Conservation (phyloP, 2,329 filamentous ascomycete species). For the Neofusicoccum parvum region DNA sequence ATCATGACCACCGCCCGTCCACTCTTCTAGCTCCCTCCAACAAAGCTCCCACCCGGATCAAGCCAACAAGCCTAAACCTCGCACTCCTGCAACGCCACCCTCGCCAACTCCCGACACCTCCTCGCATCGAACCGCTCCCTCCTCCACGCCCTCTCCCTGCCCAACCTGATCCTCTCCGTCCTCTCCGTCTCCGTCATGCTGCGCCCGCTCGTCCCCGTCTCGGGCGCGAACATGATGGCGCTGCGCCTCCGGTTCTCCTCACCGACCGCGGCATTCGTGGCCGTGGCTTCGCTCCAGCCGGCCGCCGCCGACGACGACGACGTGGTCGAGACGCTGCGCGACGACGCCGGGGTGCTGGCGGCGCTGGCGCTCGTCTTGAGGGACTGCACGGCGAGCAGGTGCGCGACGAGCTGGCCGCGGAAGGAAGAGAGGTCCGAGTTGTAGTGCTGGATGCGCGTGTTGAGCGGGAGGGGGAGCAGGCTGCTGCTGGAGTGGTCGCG, state of each 20-base stretch:
- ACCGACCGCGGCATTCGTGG: background rate
- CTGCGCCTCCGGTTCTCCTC: slow-evolving; percentile 1
- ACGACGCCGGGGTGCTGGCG: slow-evolving; percentile 20
- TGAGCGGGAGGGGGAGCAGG: slow-evolving; percentile 14
- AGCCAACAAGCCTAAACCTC: background rate
- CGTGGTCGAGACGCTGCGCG: background rate
- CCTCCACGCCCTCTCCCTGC: slow-evolving; percentile 14
- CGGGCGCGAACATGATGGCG: background rate
- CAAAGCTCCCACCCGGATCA: too few species aligned
- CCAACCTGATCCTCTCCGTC: background rate
- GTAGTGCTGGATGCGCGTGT: slow-evolving; percentile 24
- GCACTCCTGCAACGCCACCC: slow-evolving; percentile 17
- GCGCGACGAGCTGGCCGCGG: slow-evolving; percentile 30
- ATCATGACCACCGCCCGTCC: background rate
- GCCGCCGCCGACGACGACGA: background rate
- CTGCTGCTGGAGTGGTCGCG: slow-evolving; percentile 18
- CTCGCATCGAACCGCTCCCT: slow-evolving; percentile 20
- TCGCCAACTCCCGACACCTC: slow-evolving; percentile 18
- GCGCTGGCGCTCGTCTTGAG: slow-evolving; percentile 24
- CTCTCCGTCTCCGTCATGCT: slow-evolving; percentile 13
- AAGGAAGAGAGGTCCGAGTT: slow-evolving; percentile 33
- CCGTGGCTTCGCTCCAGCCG: slow-evolving; percentile 1
- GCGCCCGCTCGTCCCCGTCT: background rate
- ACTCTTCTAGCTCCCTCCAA: too few species aligned
- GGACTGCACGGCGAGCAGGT: slow-evolving; percentile 31